These are phyloP conservation scores for Pilasporangium apinafurcum DNA, from an alignment of 352 stramenopile species.

Conservation along the genomic window DNA sequence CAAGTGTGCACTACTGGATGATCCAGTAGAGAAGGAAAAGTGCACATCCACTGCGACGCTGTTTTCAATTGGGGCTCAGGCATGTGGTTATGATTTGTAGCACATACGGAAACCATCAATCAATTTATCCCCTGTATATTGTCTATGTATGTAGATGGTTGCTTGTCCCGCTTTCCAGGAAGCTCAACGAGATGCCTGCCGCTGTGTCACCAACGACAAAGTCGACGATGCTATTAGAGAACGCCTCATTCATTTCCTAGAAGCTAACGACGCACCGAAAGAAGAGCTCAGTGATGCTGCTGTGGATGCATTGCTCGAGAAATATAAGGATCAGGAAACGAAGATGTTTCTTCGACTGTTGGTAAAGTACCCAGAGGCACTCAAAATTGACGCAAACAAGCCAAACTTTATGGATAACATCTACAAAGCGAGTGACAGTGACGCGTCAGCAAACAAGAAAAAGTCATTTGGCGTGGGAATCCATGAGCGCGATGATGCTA, in stretches of 20 bases:
- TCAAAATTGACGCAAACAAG: conserved; percentile 39
- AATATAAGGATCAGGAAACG: conserved; percentile 58
- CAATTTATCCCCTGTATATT: not conserved
- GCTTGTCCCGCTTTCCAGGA: conserved; percentile 58
- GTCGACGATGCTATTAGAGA: conserved; percentile 19
- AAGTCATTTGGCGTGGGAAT: too few species aligned
- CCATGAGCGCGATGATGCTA: too few species aligned
- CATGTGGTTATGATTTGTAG: not conserved
- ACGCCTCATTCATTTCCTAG: conserved; percentile 57
- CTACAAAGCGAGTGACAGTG: conserved; percentile 8
- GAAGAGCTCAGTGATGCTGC: conserved; percentile 25
- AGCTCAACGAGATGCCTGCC: conserved; percentile 63
- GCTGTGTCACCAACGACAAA: conserved; percentile 32
- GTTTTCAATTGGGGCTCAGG: conserved; percentile 54
- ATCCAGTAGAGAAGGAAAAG: conserved; percentile 11
- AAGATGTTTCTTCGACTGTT: conserved; percentile 59
- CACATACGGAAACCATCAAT: not conserved
- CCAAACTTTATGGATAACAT: conserved; percentile 56
- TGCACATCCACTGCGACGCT: conserved; percentile 61
- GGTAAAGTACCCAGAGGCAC: conserved; percentile 49
- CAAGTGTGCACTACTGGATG: conserved; percentile 23
- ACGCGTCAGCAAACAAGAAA: too few species aligned
- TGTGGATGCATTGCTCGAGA: conserved; percentile 44
- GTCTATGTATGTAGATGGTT: conserved; percentile 33
- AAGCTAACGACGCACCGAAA: conserved; percentile 23